phyloP scores from a whole-genome alignment of 768 basidiomycete species.

The Russula foetens region DNA sequence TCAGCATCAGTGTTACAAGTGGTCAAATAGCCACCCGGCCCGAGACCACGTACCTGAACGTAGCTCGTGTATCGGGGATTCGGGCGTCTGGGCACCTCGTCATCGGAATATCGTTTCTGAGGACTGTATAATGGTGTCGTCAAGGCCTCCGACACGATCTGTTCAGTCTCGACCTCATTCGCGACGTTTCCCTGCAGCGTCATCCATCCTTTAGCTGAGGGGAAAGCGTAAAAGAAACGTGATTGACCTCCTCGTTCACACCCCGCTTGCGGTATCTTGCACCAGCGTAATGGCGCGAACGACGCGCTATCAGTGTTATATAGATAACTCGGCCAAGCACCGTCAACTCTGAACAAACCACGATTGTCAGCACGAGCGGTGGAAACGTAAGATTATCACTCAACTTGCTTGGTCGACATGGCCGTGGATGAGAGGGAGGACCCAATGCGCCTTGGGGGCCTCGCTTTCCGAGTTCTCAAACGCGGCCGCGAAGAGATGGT shows the following conservation, averaged over 20 bases:
- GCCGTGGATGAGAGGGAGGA: constrained; percentile 87
- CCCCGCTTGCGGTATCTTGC: constrained; percentile 92
- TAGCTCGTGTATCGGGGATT: constrained; percentile 91
- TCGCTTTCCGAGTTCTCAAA: constrained; percentile 39
- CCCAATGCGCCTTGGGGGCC: constrained; percentile 62
- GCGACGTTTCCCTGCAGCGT: constrained; percentile 81
- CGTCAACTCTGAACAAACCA: constrained; percentile 65
- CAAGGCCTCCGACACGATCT: constrained; percentile 86
- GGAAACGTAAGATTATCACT: constrained; percentile 25
- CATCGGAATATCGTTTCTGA: constrained; percentile 29
- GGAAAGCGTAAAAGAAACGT: neutral
- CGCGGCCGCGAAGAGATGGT: constrained; percentile 68
- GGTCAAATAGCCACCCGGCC: neutral
- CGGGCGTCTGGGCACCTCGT: constrained; percentile 34
- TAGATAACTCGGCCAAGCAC: constrained; percentile 87
- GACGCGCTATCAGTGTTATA: constrained; percentile 88
- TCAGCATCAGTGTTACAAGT: neutral
- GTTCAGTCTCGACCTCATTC: constrained; percentile 98
- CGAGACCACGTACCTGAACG: constrained; percentile 57
- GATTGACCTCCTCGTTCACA: constrained; percentile 78
- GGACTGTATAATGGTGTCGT: constrained; percentile 88
- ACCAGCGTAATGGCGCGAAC: constrained; percentile 93
- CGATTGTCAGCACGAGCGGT: neutral
- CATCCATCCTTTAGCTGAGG: neutral
- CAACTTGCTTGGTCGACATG: constrained; percentile 97